phyloP scores from a whole-genome alignment of 192 early-diverging fungal genomes.

The Martensiomyces pterosporus region DNA sequence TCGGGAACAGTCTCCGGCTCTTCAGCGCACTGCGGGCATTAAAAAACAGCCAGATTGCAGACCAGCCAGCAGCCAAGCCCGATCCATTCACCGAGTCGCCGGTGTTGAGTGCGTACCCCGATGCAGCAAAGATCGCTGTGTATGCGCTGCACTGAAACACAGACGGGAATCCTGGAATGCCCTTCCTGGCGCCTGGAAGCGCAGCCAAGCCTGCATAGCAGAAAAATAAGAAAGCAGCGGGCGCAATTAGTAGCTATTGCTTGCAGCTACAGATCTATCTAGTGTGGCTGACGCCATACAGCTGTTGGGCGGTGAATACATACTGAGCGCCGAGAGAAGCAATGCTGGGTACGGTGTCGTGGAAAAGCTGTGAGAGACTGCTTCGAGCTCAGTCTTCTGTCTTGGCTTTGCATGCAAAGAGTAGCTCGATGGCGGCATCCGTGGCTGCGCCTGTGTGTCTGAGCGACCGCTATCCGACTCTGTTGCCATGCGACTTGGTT shows the following conservation, averaged over 20 bases:
- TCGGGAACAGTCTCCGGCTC: constrained; percentile 8
- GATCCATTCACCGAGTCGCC: constrained; percentile 40
- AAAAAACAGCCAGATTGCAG: constrained; percentile 43
- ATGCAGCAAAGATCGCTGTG: constrained; percentile 27
- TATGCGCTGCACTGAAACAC: constrained; percentile 37
- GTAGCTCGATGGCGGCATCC: constrained; percentile 35
- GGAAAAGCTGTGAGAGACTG: background rate
- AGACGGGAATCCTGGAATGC: constrained; percentile 28
- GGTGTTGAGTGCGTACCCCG: constrained; percentile 28
- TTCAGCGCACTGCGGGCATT: constrained; percentile 36
- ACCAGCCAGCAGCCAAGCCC: constrained; percentile 35
- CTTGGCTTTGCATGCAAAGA: constrained; percentile 13
- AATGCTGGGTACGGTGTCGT: constrained; percentile 19
- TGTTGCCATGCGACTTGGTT: no score
- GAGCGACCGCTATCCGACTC: no score
- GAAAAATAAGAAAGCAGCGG: no score
- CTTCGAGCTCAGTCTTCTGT: constrained; percentile 2
- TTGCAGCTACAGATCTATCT: no score
- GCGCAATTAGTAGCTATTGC: no score
- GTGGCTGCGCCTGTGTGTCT: no score
- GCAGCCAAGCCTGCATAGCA: constrained; percentile 7
- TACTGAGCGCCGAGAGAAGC: constrained; percentile 20
- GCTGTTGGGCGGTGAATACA: no score
- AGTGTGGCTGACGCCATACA: no score
- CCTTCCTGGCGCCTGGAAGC: constrained; percentile 8